Base-by-base conservation (phyloP, 73 alveolate genomes). In the Paramecium bursaria region DNA sequence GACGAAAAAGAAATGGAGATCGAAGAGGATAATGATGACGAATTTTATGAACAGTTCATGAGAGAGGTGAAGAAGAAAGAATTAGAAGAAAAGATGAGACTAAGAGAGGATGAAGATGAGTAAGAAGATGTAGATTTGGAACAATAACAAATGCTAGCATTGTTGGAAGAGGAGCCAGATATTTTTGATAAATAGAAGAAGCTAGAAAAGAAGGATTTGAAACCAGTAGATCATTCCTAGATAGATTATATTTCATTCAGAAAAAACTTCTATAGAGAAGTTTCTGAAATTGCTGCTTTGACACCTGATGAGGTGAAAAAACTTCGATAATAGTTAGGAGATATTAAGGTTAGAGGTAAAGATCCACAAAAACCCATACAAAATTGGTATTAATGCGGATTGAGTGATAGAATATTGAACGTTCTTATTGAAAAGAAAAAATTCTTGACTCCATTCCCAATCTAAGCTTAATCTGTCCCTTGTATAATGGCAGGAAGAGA, bases 401-500 rank as follows among this genome's bases (percentile, higher is more conserved):
- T 97, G 48, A 91, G 93, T 39, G 95, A 95, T 46, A 90, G 92
- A 80, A 91, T 96, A 48, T 60, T 96, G 60, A 91, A 86, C 53
- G 95, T 92, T 5, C 82, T 94, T 61, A 51, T 93, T 5, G 97
- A 96, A 48, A 91, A 90, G 87, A 93, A 92, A 86, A 86, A 90
- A 47, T 95, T 96, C 67, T 27, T 61, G 53, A 88, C 87, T 7
- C 99, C 99, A 1, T 93, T 95, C 74, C 98, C 99, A 3, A 96
- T 97, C 46, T 94, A 97, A 90, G 86, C 95, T 88, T 95, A 96
- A 86, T 90, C 99, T 4, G 52, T 97, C 25, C 99, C 99, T 3
- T 95, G 97, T n/a, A 92, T 96, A 6, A 96, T 97, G 99, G 60
- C 95, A 14, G 99, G 99, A 4, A 86, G 98, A 75, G 99, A 97